A percentile compares a stretch with the other conserved stretches of the same genome.
Conservation (phyloP, 768 basidiomycete genomes). For the Cystofilobasidium capitatum region DNA sequence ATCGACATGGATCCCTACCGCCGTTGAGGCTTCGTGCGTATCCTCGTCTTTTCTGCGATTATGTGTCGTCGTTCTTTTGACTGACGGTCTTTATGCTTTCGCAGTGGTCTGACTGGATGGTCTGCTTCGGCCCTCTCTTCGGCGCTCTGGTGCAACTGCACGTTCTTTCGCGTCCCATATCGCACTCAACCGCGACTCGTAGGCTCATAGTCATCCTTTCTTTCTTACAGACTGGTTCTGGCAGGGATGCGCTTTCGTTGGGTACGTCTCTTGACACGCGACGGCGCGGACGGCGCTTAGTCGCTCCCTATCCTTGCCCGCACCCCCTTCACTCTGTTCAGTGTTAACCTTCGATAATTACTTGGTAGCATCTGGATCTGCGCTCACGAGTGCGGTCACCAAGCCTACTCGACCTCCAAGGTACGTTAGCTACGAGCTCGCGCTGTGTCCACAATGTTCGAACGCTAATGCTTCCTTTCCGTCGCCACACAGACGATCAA, state of each 20-base stretch:
- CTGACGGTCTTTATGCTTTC: too few relatives aligned
- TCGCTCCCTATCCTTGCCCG: constrained; percentile 33
- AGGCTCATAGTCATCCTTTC: neutral
- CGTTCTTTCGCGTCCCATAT: too few relatives aligned
- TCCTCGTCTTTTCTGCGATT: neutral
- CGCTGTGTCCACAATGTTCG: neutral
- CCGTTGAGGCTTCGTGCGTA: constrained; percentile 41
- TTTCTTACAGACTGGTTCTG: constrained; percentile 5
- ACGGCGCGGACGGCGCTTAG: too few relatives aligned
- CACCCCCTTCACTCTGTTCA: constrained; percentile 8
- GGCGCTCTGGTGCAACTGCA: constrained; percentile 68
- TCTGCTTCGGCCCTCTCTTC: constrained; percentile 48
- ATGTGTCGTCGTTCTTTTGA: neutral
- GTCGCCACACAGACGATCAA: constrained; percentile 61
- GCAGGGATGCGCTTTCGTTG: neutral
- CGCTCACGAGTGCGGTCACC: constrained; percentile 92
- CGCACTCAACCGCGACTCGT: neutral
- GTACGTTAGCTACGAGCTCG: neutral
- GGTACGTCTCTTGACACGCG: neutral
- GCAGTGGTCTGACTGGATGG: constrained; percentile 43
- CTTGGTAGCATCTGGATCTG: constrained; percentile 57
- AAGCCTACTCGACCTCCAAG: constrained; percentile 61
- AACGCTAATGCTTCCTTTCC: constrained; percentile 43
- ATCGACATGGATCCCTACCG: constrained; percentile 54
- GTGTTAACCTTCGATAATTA: constrained; percentile 39